Conservation (phyloP, 257 asterid genomes). For the Thymus quinquecostatus region DNA sequence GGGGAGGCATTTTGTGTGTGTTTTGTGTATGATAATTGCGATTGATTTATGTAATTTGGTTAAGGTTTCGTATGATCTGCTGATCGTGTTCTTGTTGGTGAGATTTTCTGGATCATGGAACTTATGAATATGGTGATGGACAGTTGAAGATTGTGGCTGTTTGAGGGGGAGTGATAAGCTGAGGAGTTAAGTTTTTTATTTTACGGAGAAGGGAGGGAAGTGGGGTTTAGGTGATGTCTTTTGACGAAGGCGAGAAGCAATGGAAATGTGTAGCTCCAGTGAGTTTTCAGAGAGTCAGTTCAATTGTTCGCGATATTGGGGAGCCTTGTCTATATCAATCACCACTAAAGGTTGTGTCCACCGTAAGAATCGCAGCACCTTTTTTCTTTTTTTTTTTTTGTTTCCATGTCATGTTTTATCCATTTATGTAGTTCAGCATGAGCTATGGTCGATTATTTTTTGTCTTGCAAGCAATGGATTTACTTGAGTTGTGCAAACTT, state of each 20-base stretch:
- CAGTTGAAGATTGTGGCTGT: constrained; percentile 26
- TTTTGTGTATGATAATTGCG: background rate
- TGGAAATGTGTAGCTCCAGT: constrained; percentile 89
- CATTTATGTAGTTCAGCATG: background rate
- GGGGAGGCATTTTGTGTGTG: constrained; percentile 12
- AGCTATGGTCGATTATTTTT: constrained; percentile 6
- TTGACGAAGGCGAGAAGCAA: constrained; percentile 68
- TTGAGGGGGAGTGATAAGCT: constrained; percentile 39
- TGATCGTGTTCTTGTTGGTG: constrained; percentile 13
- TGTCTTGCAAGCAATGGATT: background rate
- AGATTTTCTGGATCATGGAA: background rate
- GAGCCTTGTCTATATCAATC: constrained; percentile 95
- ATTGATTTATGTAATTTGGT: constrained; percentile 3
- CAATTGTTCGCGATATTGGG: constrained; percentile 91
- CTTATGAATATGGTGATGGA: constrained; percentile 12
- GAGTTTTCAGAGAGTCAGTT: constrained; percentile 78
- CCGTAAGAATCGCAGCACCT: constrained; percentile 55
- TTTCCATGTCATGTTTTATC: background rate
- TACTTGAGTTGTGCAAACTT: background rate
- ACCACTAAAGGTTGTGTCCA: constrained; percentile 77
- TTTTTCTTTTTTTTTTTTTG: constrained; percentile 5
- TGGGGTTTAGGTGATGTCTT: constrained; percentile 68
- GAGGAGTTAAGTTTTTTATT: constrained; percentile 14
- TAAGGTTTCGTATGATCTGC: background rate
- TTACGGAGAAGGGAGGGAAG: constrained; percentile 20